Evolutionary conservation across 164 flowering plant species (phyloP).

Genomic region (Stephania yunnanensis): DNA sequence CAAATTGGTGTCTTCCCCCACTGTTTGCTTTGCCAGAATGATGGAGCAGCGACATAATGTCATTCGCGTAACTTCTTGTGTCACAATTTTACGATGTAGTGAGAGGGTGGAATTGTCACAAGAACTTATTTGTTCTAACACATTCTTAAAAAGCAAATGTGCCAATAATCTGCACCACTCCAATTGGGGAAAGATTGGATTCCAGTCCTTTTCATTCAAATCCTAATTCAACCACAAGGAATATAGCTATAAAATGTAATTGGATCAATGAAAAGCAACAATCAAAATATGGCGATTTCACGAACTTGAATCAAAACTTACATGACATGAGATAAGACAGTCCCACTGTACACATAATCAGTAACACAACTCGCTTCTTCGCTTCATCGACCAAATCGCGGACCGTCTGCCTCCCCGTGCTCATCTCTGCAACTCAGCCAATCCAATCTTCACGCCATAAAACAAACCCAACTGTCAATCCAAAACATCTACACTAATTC

Average conservation of each 20-base stretch:
- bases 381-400: constrained; percentile 91
- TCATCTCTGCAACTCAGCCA: constrained; percentile 37
- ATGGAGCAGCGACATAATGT: too few relatives aligned
- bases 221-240: not conserved
- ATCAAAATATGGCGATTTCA: not conserved
- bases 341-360: constrained; percentile 74
- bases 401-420: constrained; percentile 45
- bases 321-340: constrained; percentile 94
- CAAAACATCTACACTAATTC: not conserved
- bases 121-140: too few relatives aligned
- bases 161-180: not conserved
- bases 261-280: not conserved
- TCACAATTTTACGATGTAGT: too few relatives aligned
- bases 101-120: too few relatives aligned
- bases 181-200: not conserved
- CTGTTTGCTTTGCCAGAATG: too few relatives aligned
- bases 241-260: not conserved
- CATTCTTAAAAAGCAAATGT: not conserved
- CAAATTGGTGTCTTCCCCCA: too few relatives aligned
- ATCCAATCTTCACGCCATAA: constrained; percentile 8
- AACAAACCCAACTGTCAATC: not conserved
- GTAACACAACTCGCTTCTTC: constrained; percentile 76
- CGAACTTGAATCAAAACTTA: constrained; percentile 31
- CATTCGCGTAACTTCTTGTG: too few relatives aligned
- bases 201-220: not conserved